Evolutionary conservation across 1,139 yeast genomes (phyloP), one percentile per base, ranked within the genome.

Genomic region (Nakaseomyces sp.): DNA sequence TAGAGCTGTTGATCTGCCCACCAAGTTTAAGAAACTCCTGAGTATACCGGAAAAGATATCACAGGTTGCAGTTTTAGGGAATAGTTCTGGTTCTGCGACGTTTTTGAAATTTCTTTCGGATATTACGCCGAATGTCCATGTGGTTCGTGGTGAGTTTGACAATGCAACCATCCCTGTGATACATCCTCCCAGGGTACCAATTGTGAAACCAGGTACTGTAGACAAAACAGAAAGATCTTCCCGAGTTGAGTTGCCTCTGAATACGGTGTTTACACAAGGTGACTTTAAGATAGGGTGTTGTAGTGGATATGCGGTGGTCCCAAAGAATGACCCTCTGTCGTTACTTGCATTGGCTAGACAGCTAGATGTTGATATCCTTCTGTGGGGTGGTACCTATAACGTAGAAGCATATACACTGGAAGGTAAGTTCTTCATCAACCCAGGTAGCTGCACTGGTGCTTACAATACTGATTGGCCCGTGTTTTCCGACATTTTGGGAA

Each of bases 371-470:
- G 97, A 91, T 63, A 75, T 91, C 8, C 70, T 91, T 55, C 71
- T 91, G n/a, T 87, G 94, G 86, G 97, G 97, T n/a, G 95, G 96
- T 0, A 81, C 95, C 1, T 95, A 87, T 61, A 77, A 79, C 50
- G 94, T 87, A 6, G 97, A 91, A 59, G 96, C 96, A 0, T 91
- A 87, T 58, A 86, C 93, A 9, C 69, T 89, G 48, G 97, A 88
- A 53, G 95, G 94, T 24, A 87, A 86, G 66, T 87, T 89, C 64
- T 91, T 91, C 58, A 74, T 91, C 20, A 89, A 87, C 61, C 98
- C 98, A 0, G 98, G 98, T 0, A 83, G 95, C 59, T 95, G 94
- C 37, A 88, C 97, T 0, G 98, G 98, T 12, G 96, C 96, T 0
- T 77, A 74, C 54, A 74, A 74, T 41, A 73, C 79, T 43, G 78